Conservation (phyloP, 2,329 filamentous ascomycete genomes). For the Pseudopyricularia javanii region DNA sequence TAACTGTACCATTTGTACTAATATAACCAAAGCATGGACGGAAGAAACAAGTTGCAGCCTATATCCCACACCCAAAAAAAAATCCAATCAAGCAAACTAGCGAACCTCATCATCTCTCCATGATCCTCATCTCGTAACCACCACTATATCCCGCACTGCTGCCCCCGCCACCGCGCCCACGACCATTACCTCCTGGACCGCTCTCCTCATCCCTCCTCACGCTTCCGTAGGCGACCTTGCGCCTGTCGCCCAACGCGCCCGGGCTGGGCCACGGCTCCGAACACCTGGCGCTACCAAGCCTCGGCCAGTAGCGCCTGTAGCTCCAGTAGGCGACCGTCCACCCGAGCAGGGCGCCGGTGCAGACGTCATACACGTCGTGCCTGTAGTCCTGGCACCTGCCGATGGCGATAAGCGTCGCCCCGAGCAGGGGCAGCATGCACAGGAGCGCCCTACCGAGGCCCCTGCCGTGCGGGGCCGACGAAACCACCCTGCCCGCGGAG, state of each 20-base stretch:
- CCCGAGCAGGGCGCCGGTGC: conserved; percentile 47
- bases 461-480: conserved; percentile 12
- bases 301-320: conserved; percentile 53
- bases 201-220: not conserved
- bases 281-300: conserved; percentile 36
- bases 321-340: conserved; percentile 51
- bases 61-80: no score
- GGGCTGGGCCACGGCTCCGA: conserved; percentile 44
- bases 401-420: conserved; percentile 56
- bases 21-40: not conserved
- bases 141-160: not conserved
- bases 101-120: not conserved
- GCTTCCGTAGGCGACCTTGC: not conserved
- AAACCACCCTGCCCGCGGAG: conserved; percentile 1
- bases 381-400: conserved; percentile 59
- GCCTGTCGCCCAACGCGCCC: not conserved
- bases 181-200: no score
- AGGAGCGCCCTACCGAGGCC: conserved; percentile 45
- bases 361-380: conserved; percentile 60
- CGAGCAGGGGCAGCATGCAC: conserved; percentile 45
- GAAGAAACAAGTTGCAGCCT: no score
- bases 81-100: no score
- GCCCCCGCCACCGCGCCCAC: not conserved
- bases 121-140: not conserved
- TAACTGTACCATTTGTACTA: not conserved